Percentiles rank a stretch among this genome's conserved stretches.
Evolutionary conservation across 495 filamentous ascomycete species (phyloP).

Genomic region (Tetracladium setigerum): DNA sequence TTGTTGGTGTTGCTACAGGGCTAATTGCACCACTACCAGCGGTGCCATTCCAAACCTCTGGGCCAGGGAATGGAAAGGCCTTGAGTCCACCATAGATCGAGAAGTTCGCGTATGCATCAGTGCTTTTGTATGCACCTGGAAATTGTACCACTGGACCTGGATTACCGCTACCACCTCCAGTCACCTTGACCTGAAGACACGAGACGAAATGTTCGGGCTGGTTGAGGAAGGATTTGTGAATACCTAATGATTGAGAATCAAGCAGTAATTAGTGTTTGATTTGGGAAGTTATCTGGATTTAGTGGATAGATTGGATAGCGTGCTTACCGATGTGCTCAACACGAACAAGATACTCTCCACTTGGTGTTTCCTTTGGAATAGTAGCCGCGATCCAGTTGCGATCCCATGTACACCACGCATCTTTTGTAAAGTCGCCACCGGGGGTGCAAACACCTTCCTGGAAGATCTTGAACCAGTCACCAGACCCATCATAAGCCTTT

Average conservation of each 20-base stretch:
- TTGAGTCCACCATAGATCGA: slow-evolving; percentile 1
- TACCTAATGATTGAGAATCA: too few relatives aligned
- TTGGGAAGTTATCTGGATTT: too few relatives aligned
- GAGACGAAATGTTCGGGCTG: slow-evolving; percentile 30
- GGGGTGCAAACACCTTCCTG: too few relatives aligned
- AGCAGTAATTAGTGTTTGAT: too few relatives aligned
- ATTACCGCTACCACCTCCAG: slow-evolving; percentile 40
- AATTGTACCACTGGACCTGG: slow-evolving; percentile 40
- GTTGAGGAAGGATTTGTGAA: too few relatives aligned
- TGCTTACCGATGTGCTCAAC: slow-evolving; percentile 39
- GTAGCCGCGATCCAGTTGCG: too few relatives aligned
- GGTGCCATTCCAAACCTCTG: slow-evolving; percentile 34
- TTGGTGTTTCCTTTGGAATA: slow-evolving; percentile 36
- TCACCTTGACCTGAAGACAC: slow-evolving; percentile 52
- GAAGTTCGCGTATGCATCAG: slow-evolving; percentile 29
- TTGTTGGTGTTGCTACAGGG: too few relatives aligned
- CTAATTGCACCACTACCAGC: slow-evolving; percentile 35
- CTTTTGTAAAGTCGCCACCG: too few relatives aligned
- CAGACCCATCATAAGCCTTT: too few relatives aligned
- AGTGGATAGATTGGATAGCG: too few relatives aligned
- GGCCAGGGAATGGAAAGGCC: slow-evolving; percentile 26
- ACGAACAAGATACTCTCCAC: slow-evolving; percentile 48
- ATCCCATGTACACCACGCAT: too few relatives aligned
- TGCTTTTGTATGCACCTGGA: slow-evolving; percentile 46
- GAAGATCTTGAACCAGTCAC: too few relatives aligned